Evolutionary conservation across 75 land plant species (phyloP), one percentile per base, ranked within the genome.

Genomic region (Picea glauca): DNA sequence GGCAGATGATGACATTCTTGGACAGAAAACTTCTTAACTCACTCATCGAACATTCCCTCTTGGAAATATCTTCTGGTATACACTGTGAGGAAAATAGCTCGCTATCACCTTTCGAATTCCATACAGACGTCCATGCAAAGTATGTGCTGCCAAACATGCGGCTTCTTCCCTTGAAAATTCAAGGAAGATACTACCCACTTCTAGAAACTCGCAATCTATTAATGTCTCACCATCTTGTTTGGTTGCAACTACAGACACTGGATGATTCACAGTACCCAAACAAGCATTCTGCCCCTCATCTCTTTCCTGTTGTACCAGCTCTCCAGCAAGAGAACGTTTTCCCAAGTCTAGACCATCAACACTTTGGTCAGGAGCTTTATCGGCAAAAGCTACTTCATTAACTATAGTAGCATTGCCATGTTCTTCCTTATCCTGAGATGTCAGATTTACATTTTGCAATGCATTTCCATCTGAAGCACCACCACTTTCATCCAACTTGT

Each of bases 111-210:
- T 80, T 20, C 85, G 89, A 26, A 82, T 78, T n/a, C 87, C 98
- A 87, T 80, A 96, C 12, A 62, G 20, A 33, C 99, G 91, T 57
- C 95, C 91, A 80, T 94, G 90, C 80, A 96, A 79, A 75, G 84
- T 79, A 83, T 94, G 99, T 61, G 98, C 99, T 15, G 99, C 99
- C 58, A 75, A 57, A 75, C 90, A 91, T 5, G 95, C 75, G 30
- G 88, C 86, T 80, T 96, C 98, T 56, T 81, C 77, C 78, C 99
- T 80, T 72, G 82, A 60, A 82, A 84, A 96, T 76, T 96, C 99
- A 30, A 96, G 90, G 61, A 90, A 81, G 20, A 96, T 83, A 66
- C 87, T 83, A 8, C 94, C 98, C 15, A 43, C 59, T 76, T 87
- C 88, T 67, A 91, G 82, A 2, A 81, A 13, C 54, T 59, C 77